Evolutionary conservation across 345 rosid genomes (phyloP), one percentile per base, ranked within the genome.

Genomic region (Salix brachista): DNA sequence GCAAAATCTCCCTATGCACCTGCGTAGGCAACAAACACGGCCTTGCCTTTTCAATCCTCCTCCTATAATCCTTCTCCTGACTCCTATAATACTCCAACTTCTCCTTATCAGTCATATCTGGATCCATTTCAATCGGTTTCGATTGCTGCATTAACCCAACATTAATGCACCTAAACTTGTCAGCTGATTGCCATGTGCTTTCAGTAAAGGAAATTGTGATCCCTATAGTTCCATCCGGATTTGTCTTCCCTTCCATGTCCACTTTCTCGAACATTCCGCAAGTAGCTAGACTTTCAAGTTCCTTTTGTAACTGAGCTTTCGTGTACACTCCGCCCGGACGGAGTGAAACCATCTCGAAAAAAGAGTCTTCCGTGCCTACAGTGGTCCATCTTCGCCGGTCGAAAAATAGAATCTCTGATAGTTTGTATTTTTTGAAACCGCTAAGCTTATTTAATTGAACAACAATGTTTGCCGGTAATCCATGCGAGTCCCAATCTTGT

Each of bases 211-310:
- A 86, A 58, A 94, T 89, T 0, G 89, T 88, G 36, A 94, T 71
- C 5, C 79, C 85, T 76, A 94, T 62, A 32, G 93, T 94, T 65
- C 98, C 98, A 34, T 94, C 98, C 0, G 97, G 90, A 3, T 90
- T 92, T 3, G 99, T 87, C 75, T 87, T 92, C 58, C 91, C 91
- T 71, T 94, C 97, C 87, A 96, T 84, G 30, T 94, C 99, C 21
- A 96, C 97, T 72, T 87, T 96, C 89, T 96, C 98, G 50, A 94
- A 96, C 98, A 94, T 96, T n/a, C 99, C 99, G 37, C 99, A 94
- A 8, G 95, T 90, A 44, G 97, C 94, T 52, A 96, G 86, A 19
- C 87, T 87, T 80, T 96, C 97, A 0, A 96, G 94, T 91, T 96
- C 99, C 77, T 92, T 92, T 77, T 85, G 89, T 21, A 94, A 83